These are phyloP conservation scores for Alternaria panax DNA, from an alignment of 2,329 filamentous ascomycete species.

Conservation along the genomic window DNA sequence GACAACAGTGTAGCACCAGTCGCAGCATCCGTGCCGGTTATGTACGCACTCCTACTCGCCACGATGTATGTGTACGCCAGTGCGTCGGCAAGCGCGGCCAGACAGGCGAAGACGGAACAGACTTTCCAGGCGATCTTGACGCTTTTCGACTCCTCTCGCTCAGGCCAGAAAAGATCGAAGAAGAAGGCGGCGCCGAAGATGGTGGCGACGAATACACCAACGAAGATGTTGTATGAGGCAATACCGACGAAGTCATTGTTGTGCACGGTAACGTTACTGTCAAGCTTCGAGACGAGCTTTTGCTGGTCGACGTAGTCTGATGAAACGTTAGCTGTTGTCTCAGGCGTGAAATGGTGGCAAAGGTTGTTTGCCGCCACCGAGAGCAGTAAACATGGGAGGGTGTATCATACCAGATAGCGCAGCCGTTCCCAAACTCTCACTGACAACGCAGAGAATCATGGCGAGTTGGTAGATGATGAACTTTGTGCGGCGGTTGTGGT, in stretches of 20 bases:
- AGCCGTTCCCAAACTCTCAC: slow-evolving; percentile 64
- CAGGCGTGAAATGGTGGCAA: background rate
- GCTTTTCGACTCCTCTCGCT: slow-evolving; percentile 57
- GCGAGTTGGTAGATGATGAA: slow-evolving; percentile 68
- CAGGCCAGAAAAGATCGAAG: slow-evolving; percentile 69
- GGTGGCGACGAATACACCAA: slow-evolving; percentile 64
- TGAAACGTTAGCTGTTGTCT: background rate
- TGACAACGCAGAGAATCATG: slow-evolving; percentile 65
- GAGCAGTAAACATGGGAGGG: background rate
- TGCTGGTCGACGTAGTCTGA: slow-evolving; percentile 65
- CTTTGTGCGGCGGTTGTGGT: slow-evolving; percentile 64
- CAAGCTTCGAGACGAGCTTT: slow-evolving; percentile 53
- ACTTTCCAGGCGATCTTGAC: slow-evolving; percentile 64
- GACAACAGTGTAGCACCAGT: slow-evolving; percentile 45
- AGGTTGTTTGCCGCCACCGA: background rate
- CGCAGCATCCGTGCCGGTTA: slow-evolving; percentile 51
- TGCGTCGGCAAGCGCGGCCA: slow-evolving; percentile 58
- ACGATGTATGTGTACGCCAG: slow-evolving; percentile 62
- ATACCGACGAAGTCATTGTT: slow-evolving; percentile 65
- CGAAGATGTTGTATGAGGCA: slow-evolving; percentile 66
- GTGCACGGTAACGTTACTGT: slow-evolving; percentile 54
- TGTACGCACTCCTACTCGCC: slow-evolving; percentile 55
- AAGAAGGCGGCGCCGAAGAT: slow-evolving; percentile 68
- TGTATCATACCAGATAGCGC: slow-evolving; percentile 58
- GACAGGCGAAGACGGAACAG: slow-evolving; percentile 57